These are phyloP conservation scores for Candida gigantensis DNA, from an alignment of 1,139 yeast genomes.

Conservation along the genomic window DNA sequence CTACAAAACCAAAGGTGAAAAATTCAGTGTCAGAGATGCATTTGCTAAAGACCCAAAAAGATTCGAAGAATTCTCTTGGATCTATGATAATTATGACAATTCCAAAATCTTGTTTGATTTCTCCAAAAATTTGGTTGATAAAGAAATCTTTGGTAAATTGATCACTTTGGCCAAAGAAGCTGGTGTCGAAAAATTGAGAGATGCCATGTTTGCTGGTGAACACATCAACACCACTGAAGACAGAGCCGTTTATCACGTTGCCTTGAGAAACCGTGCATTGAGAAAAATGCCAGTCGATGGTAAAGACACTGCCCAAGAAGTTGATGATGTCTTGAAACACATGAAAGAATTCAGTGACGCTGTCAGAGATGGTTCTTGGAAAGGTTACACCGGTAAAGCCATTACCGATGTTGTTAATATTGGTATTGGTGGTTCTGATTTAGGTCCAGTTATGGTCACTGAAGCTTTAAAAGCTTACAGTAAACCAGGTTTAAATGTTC, in stretches of 20 bases:
- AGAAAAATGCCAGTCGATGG: constrained; percentile 89
- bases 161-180: constrained; percentile 87
- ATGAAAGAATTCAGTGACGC: constrained; percentile 92
- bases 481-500: constrained; percentile 72
- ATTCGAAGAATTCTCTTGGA: constrained; percentile 71
- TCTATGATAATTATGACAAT: constrained; percentile 80
- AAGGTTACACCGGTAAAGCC: constrained; percentile 92
- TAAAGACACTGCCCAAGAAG: constrained; percentile 83
- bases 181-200: constrained; percentile 81
- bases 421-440: constrained; percentile 98
- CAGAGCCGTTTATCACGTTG: constrained; percentile 96
- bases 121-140: constrained; percentile 90
- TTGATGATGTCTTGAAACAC: constrained; percentile 86
- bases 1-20: constrained; percentile 65
- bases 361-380: constrained; percentile 92
- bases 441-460: constrained; percentile 99
- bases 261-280: constrained; percentile 87
- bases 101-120: constrained; percentile 89
- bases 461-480: constrained; percentile 94
- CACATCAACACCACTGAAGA: constrained; percentile 94
- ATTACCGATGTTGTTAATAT: constrained; percentile 94
- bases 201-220: constrained; percentile 87
- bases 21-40: constrained; percentile 72
- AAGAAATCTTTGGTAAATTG: constrained; percentile 69
- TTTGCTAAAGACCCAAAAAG: constrained; percentile 74